These are phyloP conservation scores for Trichophyton simii DNA, from an alignment of 2,329 filamentous ascomycete genomes.

Conservation along the genomic window DNA sequence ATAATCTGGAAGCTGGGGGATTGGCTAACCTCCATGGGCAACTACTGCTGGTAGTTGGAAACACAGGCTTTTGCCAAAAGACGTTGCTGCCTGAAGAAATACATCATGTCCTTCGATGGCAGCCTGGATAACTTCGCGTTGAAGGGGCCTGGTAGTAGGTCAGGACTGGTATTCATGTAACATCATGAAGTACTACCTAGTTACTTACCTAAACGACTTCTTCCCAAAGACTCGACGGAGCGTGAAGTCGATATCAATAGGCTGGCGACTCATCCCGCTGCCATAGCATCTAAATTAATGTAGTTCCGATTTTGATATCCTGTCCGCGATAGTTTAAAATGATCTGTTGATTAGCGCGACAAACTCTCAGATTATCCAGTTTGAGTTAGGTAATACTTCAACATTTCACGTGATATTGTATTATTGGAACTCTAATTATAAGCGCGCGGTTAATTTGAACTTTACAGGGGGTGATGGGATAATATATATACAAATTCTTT, in stretches of 20 bases:
- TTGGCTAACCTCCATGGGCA: slow-evolving; percentile 61
- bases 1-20: not conserved
- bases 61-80: slow-evolving; percentile 88
- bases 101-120: slow-evolving; percentile 77
- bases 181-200: not conserved
- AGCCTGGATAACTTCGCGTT: slow-evolving; percentile 75
- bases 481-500: no score
- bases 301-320: no score
- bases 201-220: slow-evolving; percentile 51
- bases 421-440: not conserved
- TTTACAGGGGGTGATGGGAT: no score
- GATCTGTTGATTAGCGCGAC: not conserved
- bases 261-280: slow-evolving; percentile 18
- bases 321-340: no score
- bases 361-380: not conserved
- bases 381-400: no score
- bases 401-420: not conserved
- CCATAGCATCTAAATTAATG: slow-evolving; percentile 1
- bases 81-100: slow-evolving; percentile 65
- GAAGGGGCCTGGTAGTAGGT: slow-evolving; percentile 50
- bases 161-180: not conserved
- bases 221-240: slow-evolving; percentile 63
- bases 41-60: slow-evolving; percentile 90
- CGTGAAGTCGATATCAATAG: slow-evolving; percentile 58
- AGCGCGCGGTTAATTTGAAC: no score